phyloP scores from a whole-genome alignment of 140 eudicot species.

The Bidens hawaiensis region DNA sequence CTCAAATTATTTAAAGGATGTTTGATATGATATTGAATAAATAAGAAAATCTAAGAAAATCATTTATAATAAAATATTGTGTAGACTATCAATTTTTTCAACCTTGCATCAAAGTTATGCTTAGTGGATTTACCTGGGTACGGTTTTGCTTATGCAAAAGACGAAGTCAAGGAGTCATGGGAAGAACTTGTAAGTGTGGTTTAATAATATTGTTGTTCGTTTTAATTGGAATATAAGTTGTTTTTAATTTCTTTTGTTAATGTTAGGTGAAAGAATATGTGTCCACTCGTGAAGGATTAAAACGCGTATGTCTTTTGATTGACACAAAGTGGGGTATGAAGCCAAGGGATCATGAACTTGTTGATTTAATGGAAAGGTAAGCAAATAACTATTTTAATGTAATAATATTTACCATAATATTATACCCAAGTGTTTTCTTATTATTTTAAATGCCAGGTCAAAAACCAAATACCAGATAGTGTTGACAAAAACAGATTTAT shows the following conservation, averaged over 20 bases:
- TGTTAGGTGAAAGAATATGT: conserved; percentile 96
- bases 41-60: too few species aligned
- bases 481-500: conserved; percentile 80
- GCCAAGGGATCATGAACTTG: conserved; percentile 80
- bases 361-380: conserved; percentile 89
- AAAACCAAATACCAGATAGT: conserved; percentile 89
- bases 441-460: conserved; percentile 47
- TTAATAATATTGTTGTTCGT: background rate
- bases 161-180: conserved; percentile 94
- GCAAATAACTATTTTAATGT: background rate
- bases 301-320: conserved; percentile 83
- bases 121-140: conserved; percentile 94
- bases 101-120: conserved; percentile 78
- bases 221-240: background rate
- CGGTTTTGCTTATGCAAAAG: conserved; percentile 99
- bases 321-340: conserved; percentile 99
- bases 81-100: conserved; percentile 85
- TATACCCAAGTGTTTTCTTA: background rate
- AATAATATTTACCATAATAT: background rate
- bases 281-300: conserved; percentile 74
- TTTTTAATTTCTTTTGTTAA: background rate
- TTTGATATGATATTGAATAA: background rate
- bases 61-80: conserved; percentile 10
- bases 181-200: conserved; percentile 81
- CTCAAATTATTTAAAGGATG: background rate